These are phyloP conservation scores for Cladosporium sp. DNA, from an alignment of 2,329 filamentous ascomycete species.

Conservation along the genomic window DNA sequence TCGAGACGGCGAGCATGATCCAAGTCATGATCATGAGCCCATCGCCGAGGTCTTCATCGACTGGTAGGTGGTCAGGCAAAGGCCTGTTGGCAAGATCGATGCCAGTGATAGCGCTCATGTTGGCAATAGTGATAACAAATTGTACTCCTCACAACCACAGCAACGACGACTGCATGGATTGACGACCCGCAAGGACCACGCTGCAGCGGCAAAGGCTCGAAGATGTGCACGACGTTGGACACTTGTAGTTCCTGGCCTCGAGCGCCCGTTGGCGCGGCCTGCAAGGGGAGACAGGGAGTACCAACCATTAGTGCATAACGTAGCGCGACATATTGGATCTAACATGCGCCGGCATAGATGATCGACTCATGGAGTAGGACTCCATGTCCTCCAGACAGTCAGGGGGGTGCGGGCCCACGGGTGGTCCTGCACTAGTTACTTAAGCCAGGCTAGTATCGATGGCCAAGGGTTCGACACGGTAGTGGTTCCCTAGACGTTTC, in stretches of 20 bases:
- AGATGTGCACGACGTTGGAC: conserved; percentile 1
- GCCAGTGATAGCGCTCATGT: not conserved
- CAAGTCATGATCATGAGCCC: conserved; percentile 7
- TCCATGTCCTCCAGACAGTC: not conserved
- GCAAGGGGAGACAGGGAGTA: not conserved
- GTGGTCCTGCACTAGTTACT: not conserved
- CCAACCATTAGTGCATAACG: conserved; percentile 1
- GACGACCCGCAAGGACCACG: not conserved
- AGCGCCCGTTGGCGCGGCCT: not conserved
- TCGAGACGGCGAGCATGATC: conserved; percentile 3
- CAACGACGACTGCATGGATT: not conserved
- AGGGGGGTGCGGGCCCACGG: not conserved
- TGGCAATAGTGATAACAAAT: not conserved
- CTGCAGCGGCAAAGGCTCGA: not conserved
- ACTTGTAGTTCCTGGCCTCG: not conserved
- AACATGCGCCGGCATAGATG: not conserved
- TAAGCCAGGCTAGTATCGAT: not conserved
- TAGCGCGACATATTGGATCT: not conserved
- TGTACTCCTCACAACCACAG: not conserved
- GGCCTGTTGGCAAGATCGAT: not conserved
- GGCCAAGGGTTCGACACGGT: not conserved
- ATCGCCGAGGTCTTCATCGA: not conserved
- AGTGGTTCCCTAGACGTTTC: not conserved
- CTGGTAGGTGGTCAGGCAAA: not conserved
- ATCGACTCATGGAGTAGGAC: not conserved